Conservation (phyloP, 208 protist species). For the Crithidia bombi region DNA sequence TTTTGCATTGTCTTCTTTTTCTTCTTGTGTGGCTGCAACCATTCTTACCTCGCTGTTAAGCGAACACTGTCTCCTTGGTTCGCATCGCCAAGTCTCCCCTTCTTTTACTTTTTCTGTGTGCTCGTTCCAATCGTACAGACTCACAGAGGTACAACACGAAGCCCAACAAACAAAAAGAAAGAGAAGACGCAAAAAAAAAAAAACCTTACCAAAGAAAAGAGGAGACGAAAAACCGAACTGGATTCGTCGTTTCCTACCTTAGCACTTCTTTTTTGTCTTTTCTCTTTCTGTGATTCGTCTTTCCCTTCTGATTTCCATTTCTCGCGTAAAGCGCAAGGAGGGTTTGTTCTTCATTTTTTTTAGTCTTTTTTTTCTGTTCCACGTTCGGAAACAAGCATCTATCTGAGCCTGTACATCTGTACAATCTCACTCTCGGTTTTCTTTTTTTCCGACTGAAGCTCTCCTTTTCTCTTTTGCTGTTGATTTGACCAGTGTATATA, state of each 20-base stretch:
- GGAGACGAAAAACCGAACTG: background rate
- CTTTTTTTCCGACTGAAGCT: constrained; percentile 7
- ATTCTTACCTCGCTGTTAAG: no score
- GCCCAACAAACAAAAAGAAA: background rate
- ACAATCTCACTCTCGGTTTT: background rate
- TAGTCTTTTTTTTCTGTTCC: background rate
- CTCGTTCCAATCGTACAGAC: background rate
- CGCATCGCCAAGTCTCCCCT: background rate
- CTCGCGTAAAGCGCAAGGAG: background rate
- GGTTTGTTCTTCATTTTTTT: background rate
- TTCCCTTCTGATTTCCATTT: background rate
- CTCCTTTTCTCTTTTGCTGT: background rate
- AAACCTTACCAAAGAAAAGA: background rate
- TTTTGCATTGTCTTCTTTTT: constrained; percentile 13
- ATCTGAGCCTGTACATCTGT: no score
- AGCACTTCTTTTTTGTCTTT: background rate
- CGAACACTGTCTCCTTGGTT: background rate
- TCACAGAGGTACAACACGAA: background rate
- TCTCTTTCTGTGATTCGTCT: background rate
- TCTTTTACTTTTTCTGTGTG: background rate
- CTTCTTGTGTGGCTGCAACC: background rate
- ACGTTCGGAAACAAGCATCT: no score
- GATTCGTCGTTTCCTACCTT: background rate
- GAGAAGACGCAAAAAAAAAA: background rate
- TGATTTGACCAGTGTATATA: constrained; percentile 13